Conservation (phyloP, 2,329 filamentous ascomycete genomes). For the Colletotrichum truncatum region DNA sequence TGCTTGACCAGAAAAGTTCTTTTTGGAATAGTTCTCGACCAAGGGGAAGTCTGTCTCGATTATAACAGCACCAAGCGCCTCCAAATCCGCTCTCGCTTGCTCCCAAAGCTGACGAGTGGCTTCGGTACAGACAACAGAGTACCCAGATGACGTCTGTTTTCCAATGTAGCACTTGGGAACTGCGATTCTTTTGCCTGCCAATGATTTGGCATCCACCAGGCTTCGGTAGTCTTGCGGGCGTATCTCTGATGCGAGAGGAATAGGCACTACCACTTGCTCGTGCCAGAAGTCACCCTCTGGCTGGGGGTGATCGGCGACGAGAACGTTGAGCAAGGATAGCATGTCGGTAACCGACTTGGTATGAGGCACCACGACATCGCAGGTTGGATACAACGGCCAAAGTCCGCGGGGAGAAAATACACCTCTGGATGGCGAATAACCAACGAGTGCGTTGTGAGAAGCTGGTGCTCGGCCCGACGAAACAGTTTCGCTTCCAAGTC, state of each 20-base stretch:
- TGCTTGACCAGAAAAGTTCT: constrained; percentile 3
- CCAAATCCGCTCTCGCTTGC: constrained; percentile 43
- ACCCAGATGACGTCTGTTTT: constrained; percentile 32
- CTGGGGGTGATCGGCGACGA: constrained; percentile 51
- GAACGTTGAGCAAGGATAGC: constrained; percentile 52
- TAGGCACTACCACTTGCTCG: constrained; percentile 53
- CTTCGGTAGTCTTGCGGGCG: constrained; percentile 43
- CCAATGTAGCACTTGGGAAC: constrained; percentile 62
- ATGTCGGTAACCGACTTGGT: constrained; percentile 54
- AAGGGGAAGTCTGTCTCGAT: constrained; percentile 37
- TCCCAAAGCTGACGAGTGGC: constrained; percentile 39
- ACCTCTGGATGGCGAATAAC: constrained; percentile 61
- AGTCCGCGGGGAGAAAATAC: constrained; percentile 57
- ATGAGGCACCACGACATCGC: constrained; percentile 60
- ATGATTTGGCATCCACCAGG: constrained; percentile 40
- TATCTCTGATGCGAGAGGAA: constrained; percentile 44
- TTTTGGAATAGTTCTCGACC: constrained; percentile 12
- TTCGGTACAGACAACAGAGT: constrained; percentile 1
- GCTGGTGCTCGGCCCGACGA: constrained; percentile 61
- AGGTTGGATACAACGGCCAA: constrained; percentile 62
- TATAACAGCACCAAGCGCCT: constrained; percentile 51
- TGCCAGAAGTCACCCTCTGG: constrained; percentile 60
- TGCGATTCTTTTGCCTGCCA: constrained; percentile 55
- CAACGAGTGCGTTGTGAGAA: constrained; percentile 60
- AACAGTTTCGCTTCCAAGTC: constrained; percentile 61